These are phyloP conservation scores for Steccherinum ochraceum DNA, from an alignment of 768 basidiomycete genomes.

Conservation along the genomic window DNA sequence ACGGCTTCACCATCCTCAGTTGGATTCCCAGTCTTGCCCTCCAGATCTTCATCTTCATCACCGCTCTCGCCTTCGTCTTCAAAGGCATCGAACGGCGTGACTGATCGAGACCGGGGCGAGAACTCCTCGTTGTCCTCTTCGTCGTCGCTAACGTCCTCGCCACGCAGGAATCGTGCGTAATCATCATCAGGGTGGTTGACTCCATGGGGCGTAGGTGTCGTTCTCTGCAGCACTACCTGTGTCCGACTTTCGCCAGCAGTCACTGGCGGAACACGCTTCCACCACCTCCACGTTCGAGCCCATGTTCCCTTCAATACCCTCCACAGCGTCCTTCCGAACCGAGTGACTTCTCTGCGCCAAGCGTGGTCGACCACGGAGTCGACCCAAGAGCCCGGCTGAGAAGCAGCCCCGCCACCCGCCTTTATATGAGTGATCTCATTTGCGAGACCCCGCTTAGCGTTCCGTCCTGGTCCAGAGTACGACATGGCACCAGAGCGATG, in stretches of 20 bases:
- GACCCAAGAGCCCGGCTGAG: slow-evolving; percentile 30
- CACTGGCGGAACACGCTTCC: not conserved
- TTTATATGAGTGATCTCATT: slow-evolving; percentile 47
- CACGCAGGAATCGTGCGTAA: slow-evolving; percentile 55
- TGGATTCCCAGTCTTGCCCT: too few relatives aligned
- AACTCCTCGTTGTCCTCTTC: slow-evolving; percentile 41
- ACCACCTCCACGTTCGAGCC: not conserved
- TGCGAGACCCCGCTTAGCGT: slow-evolving; percentile 32
- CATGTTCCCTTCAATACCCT: slow-evolving; percentile 10
- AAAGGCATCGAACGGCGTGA: slow-evolving; percentile 4
- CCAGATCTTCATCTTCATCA: slow-evolving; percentile 11
- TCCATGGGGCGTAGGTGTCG: too few relatives aligned
- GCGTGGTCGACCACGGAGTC: slow-evolving; percentile 24
- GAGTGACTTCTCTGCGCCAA: slow-evolving; percentile 34
- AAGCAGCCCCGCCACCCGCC: slow-evolving; percentile 22
- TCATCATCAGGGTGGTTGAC: too few relatives aligned
- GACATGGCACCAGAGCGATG: slow-evolving; percentile 36
- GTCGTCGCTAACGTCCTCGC: slow-evolving; percentile 47
- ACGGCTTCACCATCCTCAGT: slow-evolving; percentile 42
- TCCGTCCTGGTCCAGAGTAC: slow-evolving; percentile 22
- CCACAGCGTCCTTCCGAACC: slow-evolving; percentile 22
- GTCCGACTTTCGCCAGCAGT: slow-evolving; percentile 12
- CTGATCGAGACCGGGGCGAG: slow-evolving; percentile 9
- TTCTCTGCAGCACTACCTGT: slow-evolving; percentile 22
- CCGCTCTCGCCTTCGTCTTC: slow-evolving; percentile 10